A percentile compares a stretch with the other conserved stretches of the same genome.
These are phyloP conservation scores for Cordyceps javanica DNA, from an alignment of 2,329 filamentous ascomycete genomes.

Conservation along the genomic window DNA sequence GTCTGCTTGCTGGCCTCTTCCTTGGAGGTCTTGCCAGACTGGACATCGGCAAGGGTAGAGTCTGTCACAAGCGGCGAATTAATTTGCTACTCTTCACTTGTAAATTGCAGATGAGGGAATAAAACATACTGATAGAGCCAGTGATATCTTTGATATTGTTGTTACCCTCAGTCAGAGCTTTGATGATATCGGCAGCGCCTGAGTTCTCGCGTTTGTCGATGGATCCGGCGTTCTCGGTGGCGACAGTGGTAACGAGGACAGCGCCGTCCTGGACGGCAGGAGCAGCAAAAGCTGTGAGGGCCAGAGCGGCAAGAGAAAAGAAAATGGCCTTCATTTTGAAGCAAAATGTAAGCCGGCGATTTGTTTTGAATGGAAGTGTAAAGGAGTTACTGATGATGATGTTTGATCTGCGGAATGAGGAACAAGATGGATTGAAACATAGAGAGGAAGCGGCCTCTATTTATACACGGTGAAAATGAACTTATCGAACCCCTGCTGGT, in stretches of 20 bases:
- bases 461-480: neutral
- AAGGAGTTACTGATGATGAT: neutral
- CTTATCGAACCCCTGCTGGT: neutral
- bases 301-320: constrained; percentile 20
- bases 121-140: constrained; percentile 2
- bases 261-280: constrained; percentile 12
- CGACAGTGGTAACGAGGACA: neutral
- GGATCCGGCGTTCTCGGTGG: neutral
- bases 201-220: neutral
- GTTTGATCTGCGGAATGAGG: neutral
- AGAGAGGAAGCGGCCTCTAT: neutral
- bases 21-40: constrained; percentile 19
- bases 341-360: too few relatives aligned
- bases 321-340: constrained; percentile 22
- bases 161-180: constrained; percentile 4
- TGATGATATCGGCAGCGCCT: constrained; percentile 3
- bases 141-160: constrained; percentile 9
- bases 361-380: constrained; percentile 19
- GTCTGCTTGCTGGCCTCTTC: constrained; percentile 16
- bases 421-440: neutral
- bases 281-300: constrained; percentile 18
- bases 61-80: neutral
- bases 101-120: neutral
- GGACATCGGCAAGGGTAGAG: constrained; percentile 18
- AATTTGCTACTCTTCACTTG: neutral